Evolutionary conservation across 2,329 filamentous ascomycete genomes (phyloP).

Genomic region (Chaetomiaceae sp.): DNA sequence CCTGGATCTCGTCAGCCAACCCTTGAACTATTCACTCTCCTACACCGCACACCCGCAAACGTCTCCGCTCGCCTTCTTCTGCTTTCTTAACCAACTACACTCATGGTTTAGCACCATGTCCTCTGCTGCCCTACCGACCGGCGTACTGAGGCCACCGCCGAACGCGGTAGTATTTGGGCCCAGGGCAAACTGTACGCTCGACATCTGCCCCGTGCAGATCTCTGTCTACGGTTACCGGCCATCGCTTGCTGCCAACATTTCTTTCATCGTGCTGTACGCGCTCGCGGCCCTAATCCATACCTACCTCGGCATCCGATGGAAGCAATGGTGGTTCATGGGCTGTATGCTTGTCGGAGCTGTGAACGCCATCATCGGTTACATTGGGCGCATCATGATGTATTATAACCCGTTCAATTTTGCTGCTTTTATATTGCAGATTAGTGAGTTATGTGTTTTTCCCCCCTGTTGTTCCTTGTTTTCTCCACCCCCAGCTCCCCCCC

Average conservation of each 20-base stretch:
- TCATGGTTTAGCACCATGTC: too few species aligned
- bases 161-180: conserved; percentile 39
- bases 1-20: too few species aligned
- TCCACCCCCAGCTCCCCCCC: too few species aligned
- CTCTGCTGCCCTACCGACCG: conserved; percentile 26
- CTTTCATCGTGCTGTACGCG: conserved; percentile 42
- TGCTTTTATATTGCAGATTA: conserved; percentile 63
- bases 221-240: conserved; percentile 47
- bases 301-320: conserved; percentile 44
- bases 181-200: conserved; percentile 47
- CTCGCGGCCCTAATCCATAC: conserved; percentile 45
- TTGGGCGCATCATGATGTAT: conserved; percentile 54
- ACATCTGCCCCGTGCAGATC: conserved; percentile 41
- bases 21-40: too few species aligned
- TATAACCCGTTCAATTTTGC: conserved; percentile 54
- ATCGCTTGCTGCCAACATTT: conserved; percentile 38
- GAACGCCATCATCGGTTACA: conserved; percentile 59
- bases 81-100: too few species aligned
- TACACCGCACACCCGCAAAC: too few species aligned
- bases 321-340: conserved; percentile 44
- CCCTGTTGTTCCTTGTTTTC: too few species aligned
- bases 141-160: conserved; percentile 2
- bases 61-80: too few species aligned
- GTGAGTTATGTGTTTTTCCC: too few species aligned
- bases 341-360: conserved; percentile 54